These are phyloP conservation scores for Coprinopsis cinerea DNA, from an alignment of 768 basidiomycete genomes.

Conservation along the genomic window DNA sequence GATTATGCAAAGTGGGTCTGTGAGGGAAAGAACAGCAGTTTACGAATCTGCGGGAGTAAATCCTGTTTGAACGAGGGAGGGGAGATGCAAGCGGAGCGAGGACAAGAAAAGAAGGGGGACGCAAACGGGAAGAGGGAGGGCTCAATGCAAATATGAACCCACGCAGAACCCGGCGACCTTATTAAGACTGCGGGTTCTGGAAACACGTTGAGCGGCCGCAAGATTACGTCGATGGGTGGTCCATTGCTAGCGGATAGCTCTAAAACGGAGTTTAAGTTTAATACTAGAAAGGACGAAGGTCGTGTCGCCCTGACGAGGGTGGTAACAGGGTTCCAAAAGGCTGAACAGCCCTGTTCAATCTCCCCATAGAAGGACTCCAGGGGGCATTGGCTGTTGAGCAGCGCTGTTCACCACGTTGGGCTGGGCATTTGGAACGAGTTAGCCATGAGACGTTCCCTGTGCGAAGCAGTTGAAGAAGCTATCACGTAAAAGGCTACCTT, in stretches of 20 bases:
- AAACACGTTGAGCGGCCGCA: slow-evolving; percentile 20
- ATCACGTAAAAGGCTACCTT: too few relatives aligned
- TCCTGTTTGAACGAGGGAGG: slow-evolving; percentile 7
- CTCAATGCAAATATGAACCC: slow-evolving; percentile 16
- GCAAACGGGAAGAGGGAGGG: slow-evolving; percentile 13
- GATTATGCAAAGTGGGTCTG: neutral
- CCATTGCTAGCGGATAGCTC: slow-evolving; percentile 1
- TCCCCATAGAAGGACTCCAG: too few relatives aligned
- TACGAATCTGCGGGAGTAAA: neutral
- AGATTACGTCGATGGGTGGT: slow-evolving; percentile 20
- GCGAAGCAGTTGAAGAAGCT: too few relatives aligned
- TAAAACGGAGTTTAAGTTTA: neutral
- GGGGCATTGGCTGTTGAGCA: too few relatives aligned
- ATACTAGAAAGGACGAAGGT: neutral
- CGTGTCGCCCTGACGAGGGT: too few relatives aligned
- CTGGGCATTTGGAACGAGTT: too few relatives aligned
- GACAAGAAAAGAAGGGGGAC: slow-evolving; percentile 15
- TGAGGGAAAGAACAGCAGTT: neutral
- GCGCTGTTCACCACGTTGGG: too few relatives aligned
- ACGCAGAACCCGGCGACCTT: slow-evolving; percentile 24
- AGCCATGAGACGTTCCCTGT: too few relatives aligned
- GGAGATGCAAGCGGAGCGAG: slow-evolving; percentile 15
- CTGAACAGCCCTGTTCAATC: too few relatives aligned
- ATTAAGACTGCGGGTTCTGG: slow-evolving; percentile 22
- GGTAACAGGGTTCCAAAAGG: too few relatives aligned